These are phyloP conservation scores for Knoxia roxburghii DNA, from an alignment of 257 asterid species.

Conservation along the genomic window DNA sequence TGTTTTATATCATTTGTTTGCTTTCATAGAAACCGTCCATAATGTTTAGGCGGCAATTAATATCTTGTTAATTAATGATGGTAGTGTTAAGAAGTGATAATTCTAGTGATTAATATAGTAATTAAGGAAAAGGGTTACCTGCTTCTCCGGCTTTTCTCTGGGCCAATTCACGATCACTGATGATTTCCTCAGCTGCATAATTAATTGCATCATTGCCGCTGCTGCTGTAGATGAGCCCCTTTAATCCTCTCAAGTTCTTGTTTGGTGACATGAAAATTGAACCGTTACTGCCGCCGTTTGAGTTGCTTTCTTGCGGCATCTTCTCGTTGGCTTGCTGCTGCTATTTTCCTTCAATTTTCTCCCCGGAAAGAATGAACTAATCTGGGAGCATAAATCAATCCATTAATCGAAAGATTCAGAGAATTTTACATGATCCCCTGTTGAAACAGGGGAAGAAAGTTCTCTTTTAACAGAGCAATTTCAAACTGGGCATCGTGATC, in stretches of 20 bases:
- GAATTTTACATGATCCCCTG: not conserved
- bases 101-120: not conserved
- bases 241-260: constrained; percentile 63
- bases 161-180: constrained; percentile 69
- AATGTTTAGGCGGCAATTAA: constrained; percentile 11
- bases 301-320: constrained; percentile 65
- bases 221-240: constrained; percentile 41
- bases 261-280: constrained; percentile 49
- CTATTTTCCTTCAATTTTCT: not conserved
- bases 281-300: not conserved
- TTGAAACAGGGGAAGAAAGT: not conserved
- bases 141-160: constrained; percentile 88
- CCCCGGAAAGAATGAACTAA: not conserved
- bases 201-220: constrained; percentile 28
- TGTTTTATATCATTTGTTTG: no score
- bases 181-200: constrained; percentile 49
- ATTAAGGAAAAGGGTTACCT: constrained; percentile 27
- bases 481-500: not conserved
- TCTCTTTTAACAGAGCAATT: no score
- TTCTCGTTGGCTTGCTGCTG: not conserved
- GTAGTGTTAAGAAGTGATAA: no score
- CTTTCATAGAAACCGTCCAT: not conserved
- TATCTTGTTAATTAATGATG: not conserved
- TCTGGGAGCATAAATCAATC: not conserved
- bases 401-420: not conserved